These are phyloP conservation scores for Coniferiporia sulphurascens DNA, from an alignment of 1,284 basidiomycete species.

Conservation along the genomic window DNA sequence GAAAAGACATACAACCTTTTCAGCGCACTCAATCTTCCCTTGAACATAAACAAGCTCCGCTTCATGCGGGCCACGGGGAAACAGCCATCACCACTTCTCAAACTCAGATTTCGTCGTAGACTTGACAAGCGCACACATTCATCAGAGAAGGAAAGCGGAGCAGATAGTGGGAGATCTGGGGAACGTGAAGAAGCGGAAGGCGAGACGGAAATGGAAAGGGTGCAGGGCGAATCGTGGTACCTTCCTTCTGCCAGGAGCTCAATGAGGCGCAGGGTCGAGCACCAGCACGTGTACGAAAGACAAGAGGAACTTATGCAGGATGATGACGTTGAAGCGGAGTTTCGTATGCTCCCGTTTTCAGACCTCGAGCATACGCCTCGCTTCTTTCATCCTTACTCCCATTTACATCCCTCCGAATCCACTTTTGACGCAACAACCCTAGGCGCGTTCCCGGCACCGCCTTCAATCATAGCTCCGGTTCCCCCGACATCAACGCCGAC, in stretches of 20 bases:
- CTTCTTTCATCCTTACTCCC: too few species aligned
- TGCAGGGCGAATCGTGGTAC: slow-evolving; percentile 15
- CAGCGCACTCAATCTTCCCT: slow-evolving; percentile 7
- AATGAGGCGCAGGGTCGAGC: not conserved
- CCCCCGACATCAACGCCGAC: not conserved
- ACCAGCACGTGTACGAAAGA: not conserved
- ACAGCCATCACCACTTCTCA: slow-evolving; percentile 7
- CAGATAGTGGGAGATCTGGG: not conserved
- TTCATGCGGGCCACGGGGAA: slow-evolving; percentile 5
- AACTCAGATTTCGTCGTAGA: slow-evolving; percentile 1
- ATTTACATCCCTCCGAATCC: too few species aligned
- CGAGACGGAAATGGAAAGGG: slow-evolving; percentile 9
- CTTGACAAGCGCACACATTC: not conserved
- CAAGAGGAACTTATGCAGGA: not conserved
- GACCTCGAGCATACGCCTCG: too few species aligned
- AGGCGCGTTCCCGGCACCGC: not conserved
- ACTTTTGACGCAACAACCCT: too few species aligned
- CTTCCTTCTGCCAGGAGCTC: slow-evolving; percentile 7
- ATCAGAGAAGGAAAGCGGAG: not conserved
- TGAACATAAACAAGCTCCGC: slow-evolving; percentile 9
- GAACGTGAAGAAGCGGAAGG: not conserved
- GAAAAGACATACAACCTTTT: slow-evolving; percentile 8
- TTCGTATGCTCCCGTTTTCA: too few species aligned
- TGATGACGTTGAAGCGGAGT: not conserved
- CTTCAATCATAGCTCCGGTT: not conserved